phyloP scores from a whole-genome alignment of 2,329 filamentous ascomycete species.

The Penicillium palitans region DNA sequence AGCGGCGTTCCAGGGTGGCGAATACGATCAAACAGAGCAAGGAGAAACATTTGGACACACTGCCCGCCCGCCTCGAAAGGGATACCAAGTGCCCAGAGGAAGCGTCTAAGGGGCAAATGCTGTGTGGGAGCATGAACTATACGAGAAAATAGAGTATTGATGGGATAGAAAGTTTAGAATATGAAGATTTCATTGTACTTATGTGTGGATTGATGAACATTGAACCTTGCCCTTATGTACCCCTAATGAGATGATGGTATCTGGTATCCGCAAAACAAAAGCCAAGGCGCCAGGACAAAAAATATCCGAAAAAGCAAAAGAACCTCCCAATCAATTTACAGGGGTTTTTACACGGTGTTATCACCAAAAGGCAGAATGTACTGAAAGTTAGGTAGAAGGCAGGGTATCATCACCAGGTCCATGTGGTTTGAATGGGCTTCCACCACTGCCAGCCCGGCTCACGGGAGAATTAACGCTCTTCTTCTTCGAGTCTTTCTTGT shows the following conservation, averaged over 20 bases:
- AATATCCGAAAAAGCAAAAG: neutral
- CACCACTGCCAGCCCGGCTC: constrained; percentile 26
- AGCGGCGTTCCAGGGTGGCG: constrained; percentile 15
- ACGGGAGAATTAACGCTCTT: constrained; percentile 13
- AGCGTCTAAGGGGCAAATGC: neutral
- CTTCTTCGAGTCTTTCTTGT: constrained; percentile 30
- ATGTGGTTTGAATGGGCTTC: constrained; percentile 3
- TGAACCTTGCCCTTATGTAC: neutral
- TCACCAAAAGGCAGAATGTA: neutral
- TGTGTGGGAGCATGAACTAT: neutral
- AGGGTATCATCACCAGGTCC: neutral
- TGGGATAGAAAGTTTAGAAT: neutral
- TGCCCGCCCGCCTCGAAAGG: constrained; percentile 11
- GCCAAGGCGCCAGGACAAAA: neutral
- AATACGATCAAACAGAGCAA: constrained; percentile 9
- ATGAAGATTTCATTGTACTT: neutral
- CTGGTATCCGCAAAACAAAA: constrained; percentile 7
- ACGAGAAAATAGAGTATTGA: neutral
- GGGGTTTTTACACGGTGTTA: constrained; percentile 1
- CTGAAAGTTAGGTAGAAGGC: neutral
- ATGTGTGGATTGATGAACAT: neutral
- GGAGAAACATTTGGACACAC: constrained; percentile 9
- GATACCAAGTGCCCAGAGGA: neutral
- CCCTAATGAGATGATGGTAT: neutral
- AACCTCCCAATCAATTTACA: neutral